These are phyloP conservation scores for Fusarium scirpi DNA, from an alignment of 2,329 filamentous ascomycete genomes.

Conservation along the genomic window DNA sequence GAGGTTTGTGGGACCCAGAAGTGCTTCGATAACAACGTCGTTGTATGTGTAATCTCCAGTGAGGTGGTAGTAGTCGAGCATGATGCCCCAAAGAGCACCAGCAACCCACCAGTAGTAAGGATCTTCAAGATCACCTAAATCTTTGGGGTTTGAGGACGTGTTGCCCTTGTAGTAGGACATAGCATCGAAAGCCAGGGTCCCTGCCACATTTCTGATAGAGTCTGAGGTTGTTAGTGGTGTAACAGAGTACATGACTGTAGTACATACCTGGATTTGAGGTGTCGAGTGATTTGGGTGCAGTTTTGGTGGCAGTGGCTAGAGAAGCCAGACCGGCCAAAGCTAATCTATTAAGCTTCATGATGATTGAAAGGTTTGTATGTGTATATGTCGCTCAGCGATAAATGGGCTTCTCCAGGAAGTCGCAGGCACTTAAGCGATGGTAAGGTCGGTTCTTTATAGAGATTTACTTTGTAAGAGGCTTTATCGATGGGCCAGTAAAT, in stretches of 20 bases:
- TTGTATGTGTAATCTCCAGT: conserved; percentile 74
- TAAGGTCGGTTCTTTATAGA: neutral
- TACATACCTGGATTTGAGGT: conserved; percentile 36
- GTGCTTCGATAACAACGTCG: conserved; percentile 66
- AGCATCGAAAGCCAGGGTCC: conserved; percentile 69
- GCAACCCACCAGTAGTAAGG: conserved; percentile 79
- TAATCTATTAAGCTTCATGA: conserved; percentile 34
- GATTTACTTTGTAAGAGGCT: neutral
- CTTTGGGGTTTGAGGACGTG: conserved; percentile 62
- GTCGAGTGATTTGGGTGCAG: conserved; percentile 37
- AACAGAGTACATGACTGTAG: neutral
- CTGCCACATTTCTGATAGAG: conserved; percentile 71
- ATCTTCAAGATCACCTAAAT: conserved; percentile 71
- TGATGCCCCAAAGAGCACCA: conserved; percentile 73
- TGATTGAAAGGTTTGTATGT: neutral
- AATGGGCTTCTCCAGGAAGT: conserved; percentile 25
- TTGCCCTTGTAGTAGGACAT: conserved; percentile 76
- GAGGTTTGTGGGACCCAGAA: conserved; percentile 66
- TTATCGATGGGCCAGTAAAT: conserved; percentile 1
- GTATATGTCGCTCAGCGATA: conserved; percentile 22
- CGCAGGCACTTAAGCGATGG: neutral
- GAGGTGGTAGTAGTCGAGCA: conserved; percentile 77
- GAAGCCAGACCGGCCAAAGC: conserved; percentile 32
- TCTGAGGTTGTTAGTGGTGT: conserved; percentile 54
- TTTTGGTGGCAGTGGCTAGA: conserved; percentile 31